A percentile compares a stretch with the other conserved stretches of the same genome.
Evolutionary conservation across 352 stramenopile genomes (phyloP).

Genomic region (Phytophthora pini): DNA sequence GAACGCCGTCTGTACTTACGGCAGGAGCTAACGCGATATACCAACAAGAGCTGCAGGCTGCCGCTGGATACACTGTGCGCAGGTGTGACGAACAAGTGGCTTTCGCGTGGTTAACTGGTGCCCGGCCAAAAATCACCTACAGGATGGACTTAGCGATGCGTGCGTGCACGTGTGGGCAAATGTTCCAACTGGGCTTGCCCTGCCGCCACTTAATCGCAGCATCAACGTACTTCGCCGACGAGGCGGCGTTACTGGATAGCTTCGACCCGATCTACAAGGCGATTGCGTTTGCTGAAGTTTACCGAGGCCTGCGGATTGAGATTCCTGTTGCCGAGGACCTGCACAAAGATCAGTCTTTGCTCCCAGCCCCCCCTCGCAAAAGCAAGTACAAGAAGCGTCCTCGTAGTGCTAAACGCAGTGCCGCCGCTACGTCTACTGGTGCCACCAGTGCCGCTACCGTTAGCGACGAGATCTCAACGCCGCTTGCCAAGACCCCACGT

Average conservation of each 20-base stretch:
- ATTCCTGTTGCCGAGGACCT: constrained; percentile 77
- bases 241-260: constrained; percentile 59
- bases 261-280: constrained; percentile 83
- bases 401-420: constrained; percentile 31
- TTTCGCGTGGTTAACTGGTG: constrained; percentile 72
- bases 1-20: constrained; percentile 49
- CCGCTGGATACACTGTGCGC: constrained; percentile 62
- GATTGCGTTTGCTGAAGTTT: constrained; percentile 57
- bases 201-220: constrained; percentile 82
- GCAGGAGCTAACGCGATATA: constrained; percentile 72
- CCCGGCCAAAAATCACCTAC: constrained; percentile 73
- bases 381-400: constrained; percentile 72
- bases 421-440: constrained; percentile 1
- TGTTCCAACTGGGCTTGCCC: constrained; percentile 79
- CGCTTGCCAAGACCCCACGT: constrained; percentile 53
- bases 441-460: constrained; percentile 14
- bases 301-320: constrained; percentile 76
- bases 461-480: constrained; percentile 22
- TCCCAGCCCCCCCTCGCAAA: constrained; percentile 56
- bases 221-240: constrained; percentile 63
- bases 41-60: constrained; percentile 63
- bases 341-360: constrained; percentile 70
- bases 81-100: constrained; percentile 75
- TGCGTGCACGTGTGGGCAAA: constrained; percentile 72
- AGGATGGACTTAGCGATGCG: constrained; percentile 64